These are phyloP conservation scores for Auxenochlorella pyrenoidosa DNA, from an alignment of 139 green algal species.

Conservation along the genomic window DNA sequence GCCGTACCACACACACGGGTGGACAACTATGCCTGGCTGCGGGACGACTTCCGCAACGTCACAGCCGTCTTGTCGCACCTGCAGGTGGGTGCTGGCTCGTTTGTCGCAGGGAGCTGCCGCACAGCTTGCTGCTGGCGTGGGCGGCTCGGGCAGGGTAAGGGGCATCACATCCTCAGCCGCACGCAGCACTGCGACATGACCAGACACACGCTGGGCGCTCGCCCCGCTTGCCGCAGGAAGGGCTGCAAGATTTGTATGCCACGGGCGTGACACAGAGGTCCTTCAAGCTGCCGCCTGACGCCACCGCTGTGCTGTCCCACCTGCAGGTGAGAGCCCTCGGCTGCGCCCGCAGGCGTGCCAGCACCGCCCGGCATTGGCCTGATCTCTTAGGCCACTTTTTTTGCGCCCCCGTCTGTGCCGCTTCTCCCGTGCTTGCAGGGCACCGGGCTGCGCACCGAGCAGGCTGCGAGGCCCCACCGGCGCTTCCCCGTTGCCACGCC, in stretches of 20 bases:
- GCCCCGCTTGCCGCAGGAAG: background rate
- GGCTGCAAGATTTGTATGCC: background rate
- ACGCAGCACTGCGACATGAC: too few species aligned
- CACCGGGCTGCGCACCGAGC: too few species aligned
- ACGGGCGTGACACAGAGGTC: background rate
- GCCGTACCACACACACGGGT: background rate
- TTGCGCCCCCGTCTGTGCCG: too few species aligned
- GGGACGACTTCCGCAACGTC: constrained; percentile 76
- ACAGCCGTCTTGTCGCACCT: constrained; percentile 55
- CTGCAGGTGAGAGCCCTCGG: background rate
- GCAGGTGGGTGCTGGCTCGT: constrained; percentile 4
- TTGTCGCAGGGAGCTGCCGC: background rate
- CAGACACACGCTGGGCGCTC: too few species aligned
- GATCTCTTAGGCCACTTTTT: too few species aligned
- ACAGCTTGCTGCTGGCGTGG: background rate
- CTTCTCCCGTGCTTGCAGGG: too few species aligned
- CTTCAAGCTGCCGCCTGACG: background rate
- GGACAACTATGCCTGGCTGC: constrained; percentile 81
- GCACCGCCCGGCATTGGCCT: too few species aligned
- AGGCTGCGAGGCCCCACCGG: too few species aligned
- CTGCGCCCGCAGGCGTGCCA: too few species aligned
- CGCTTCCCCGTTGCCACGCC: too few species aligned
- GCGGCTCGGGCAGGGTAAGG: too few species aligned
- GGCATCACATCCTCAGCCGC: too few species aligned
- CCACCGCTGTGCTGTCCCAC: background rate